A percentile compares a stretch with the other conserved stretches of the same genome.
These are phyloP conservation scores for Lichtheimia ramosa DNA, from an alignment of 371 early-diverging fungal genomes.

Conservation along the genomic window DNA sequence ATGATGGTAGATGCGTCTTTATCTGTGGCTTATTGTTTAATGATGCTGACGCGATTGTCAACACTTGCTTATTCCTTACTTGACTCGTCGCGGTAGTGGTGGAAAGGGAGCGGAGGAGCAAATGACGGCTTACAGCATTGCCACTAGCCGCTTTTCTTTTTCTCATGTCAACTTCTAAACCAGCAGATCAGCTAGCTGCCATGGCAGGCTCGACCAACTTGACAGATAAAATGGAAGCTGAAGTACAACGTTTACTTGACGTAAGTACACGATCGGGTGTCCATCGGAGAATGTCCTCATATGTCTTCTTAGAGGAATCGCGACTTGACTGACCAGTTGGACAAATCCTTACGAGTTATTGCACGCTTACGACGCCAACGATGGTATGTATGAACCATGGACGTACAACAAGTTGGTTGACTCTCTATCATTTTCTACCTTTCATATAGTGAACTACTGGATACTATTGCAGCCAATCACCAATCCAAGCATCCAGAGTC, in stretches of 20 bases:
- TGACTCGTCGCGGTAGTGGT: too few relatives aligned
- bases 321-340: slow-evolving; percentile 10
- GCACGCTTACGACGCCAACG: slow-evolving; percentile 14
- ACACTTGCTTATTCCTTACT: too few relatives aligned
- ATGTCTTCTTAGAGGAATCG: slow-evolving; percentile 6
- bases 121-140: too few relatives aligned
- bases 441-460: slow-evolving; percentile 6
- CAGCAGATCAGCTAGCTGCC: not conserved
- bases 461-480: slow-evolving; percentile 9
- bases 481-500: slow-evolving; percentile 3
- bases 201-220: not conserved
- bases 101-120: too few relatives aligned
- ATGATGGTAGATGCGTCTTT: too few relatives aligned
- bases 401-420: not conserved
- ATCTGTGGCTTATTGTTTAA: too few relatives aligned
- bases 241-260: slow-evolving; percentile 6
- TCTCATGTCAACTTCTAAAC: not conserved
- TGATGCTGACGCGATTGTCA: too few relatives aligned
- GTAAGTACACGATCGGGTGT: not conserved
- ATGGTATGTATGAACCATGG: slow-evolving; percentile 4
- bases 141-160: too few relatives aligned
- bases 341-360: slow-evolving; percentile 9
- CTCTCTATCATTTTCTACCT: not conserved
- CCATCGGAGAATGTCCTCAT: too few relatives aligned
- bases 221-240: slow-evolving; percentile 8